phyloP scores from a whole-genome alignment of 495 filamentous ascomycete genomes.

The Penicillium herquei region DNA sequence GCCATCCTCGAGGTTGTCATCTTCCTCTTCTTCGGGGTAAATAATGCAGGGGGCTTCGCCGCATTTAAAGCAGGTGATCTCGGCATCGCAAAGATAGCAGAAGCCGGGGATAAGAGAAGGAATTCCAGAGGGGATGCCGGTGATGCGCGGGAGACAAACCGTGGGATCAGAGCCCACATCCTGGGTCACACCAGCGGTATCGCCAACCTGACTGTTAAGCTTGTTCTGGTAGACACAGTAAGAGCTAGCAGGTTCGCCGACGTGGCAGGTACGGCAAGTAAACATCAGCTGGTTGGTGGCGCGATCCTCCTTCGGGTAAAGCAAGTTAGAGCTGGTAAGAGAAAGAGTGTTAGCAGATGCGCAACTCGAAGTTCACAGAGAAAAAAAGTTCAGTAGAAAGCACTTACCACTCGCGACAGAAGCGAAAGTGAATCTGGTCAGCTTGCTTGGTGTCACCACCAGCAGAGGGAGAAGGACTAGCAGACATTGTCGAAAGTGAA shows the following conservation, averaged over 20 bases:
- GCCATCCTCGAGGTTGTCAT: not conserved
- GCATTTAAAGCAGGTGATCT: slow-evolving; percentile 50
- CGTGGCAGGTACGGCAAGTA: slow-evolving; percentile 88
- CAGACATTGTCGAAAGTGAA: slow-evolving; percentile 45
- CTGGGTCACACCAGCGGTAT: slow-evolving; percentile 95
- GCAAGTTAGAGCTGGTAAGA: slow-evolving; percentile 76
- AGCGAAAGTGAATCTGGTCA: slow-evolving; percentile 89
- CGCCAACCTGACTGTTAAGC: slow-evolving; percentile 81
- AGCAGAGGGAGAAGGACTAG: slow-evolving; percentile 58
- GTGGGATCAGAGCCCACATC: slow-evolving; percentile 96
- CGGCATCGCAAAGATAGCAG: slow-evolving; percentile 53
- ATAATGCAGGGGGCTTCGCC: slow-evolving; percentile 23
- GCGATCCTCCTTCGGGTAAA: slow-evolving; percentile 92
- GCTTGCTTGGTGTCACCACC: slow-evolving; percentile 54
- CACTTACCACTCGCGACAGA: slow-evolving; percentile 91
- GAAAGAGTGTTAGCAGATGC: too few relatives aligned
- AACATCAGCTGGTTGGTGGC: slow-evolving; percentile 63
- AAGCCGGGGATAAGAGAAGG: slow-evolving; percentile 32
- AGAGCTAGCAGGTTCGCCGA: slow-evolving; percentile 77
- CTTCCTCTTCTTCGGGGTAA: slow-evolving; percentile 15
- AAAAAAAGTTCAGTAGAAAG: not conserved
- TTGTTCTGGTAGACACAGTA: slow-evolving; percentile 91
- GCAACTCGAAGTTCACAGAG: not conserved
- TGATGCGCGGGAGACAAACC: slow-evolving; percentile 61
- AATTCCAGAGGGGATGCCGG: not conserved